Conservation (phyloP, 495 filamentous ascomycete genomes). For the Penicillium maclennaniae region DNA sequence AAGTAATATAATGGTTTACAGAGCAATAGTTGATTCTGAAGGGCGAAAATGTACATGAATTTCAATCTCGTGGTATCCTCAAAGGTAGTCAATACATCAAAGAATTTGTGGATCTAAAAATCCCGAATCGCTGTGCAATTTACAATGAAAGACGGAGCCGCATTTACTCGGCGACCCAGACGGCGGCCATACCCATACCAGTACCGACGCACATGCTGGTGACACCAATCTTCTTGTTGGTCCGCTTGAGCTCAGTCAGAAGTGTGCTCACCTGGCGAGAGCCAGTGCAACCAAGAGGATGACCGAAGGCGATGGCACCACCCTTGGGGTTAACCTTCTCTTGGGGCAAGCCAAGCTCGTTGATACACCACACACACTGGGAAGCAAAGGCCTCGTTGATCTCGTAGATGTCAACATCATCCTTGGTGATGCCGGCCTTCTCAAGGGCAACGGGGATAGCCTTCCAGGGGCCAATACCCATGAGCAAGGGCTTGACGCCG, state of each 20-base stretch:
- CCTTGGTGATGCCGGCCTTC: constrained; percentile 80
- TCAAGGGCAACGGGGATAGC: constrained; percentile 88
- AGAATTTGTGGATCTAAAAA: constrained; percentile 19
- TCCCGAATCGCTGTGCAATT: constrained; percentile 31
- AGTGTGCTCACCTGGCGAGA: constrained; percentile 90
- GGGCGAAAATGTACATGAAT: constrained; percentile 14
- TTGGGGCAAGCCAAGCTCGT: constrained; percentile 74
- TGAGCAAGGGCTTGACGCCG: constrained; percentile 87
- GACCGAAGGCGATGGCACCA: constrained; percentile 97
- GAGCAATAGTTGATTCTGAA: background rate
- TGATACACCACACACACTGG: constrained; percentile 90
- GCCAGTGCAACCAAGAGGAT: constrained; percentile 92
- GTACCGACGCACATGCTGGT: constrained; percentile 98
- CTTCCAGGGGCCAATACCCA: constrained; percentile 95
- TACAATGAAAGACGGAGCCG: constrained; percentile 16
- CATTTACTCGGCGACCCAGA: constrained; percentile 81
- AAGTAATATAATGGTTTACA: background rate
- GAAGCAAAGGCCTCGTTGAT: constrained; percentile 99
- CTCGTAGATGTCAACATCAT: constrained; percentile 95
- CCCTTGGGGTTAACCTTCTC: constrained; percentile 95
- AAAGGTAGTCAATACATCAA: constrained; percentile 26
- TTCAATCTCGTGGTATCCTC: constrained; percentile 26
- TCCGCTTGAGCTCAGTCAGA: constrained; percentile 81
- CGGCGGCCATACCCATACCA: constrained; percentile 94
- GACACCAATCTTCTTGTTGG: constrained; percentile 76